Evolutionary conservation across 768 basidiomycete species (phyloP).

Genomic region (Boletus sensibilis): DNA sequence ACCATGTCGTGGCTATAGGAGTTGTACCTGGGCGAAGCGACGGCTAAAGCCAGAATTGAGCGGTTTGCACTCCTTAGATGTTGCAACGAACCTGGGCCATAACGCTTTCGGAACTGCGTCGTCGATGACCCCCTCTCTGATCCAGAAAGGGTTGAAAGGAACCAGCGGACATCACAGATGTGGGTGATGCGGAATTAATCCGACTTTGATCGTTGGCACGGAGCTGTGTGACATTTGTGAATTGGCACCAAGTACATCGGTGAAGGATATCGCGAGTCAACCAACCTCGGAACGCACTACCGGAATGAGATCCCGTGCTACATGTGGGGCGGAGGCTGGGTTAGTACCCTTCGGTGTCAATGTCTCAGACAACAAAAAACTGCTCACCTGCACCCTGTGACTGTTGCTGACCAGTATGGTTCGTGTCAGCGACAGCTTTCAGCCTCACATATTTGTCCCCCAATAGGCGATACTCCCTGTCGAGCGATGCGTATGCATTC

Average conservation of each 20-base stretch:
- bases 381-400: constrained; percentile 7
- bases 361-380: not conserved
- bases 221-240: not conserved
- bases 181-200: constrained; percentile 5
- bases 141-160: constrained; percentile 1
- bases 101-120: constrained; percentile 17
- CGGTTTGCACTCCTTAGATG: not conserved
- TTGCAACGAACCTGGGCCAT: constrained; percentile 21
- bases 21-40: constrained; percentile 10
- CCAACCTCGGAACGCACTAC: constrained; percentile 13
- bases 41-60: constrained; percentile 9
- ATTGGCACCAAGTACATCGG: not conserved
- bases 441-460: constrained; percentile 23
- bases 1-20: constrained; percentile 16
- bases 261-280: not conserved
- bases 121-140: constrained; percentile 7
- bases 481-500: constrained; percentile 21
- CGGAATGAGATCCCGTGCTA: constrained; percentile 5
- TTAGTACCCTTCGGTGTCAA: not conserved
- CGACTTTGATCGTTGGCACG: constrained; percentile 5
- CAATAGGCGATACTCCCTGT: constrained; percentile 21
- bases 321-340: not conserved
- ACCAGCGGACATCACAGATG: constrained; percentile 1
- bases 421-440: constrained; percentile 5
- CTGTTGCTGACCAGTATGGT: constrained; percentile 7